These are phyloP conservation scores for Biancaea sappan DNA, from an alignment of 306 rosid genomes.

Conservation along the genomic window DNA sequence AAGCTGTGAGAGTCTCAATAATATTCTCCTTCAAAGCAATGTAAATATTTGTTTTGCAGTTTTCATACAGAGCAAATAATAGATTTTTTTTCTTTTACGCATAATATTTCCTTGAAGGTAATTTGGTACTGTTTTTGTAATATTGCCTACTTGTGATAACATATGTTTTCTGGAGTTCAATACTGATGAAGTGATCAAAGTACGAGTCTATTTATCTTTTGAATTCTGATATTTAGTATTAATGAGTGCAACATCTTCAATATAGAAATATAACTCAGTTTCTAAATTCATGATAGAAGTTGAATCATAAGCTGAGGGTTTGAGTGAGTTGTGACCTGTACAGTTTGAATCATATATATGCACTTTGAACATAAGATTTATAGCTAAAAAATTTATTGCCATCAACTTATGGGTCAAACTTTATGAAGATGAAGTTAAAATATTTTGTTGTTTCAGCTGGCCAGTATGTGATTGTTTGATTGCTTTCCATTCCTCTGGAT, in stretches of 20 bases:
- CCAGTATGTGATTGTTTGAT: slow-evolving; percentile 93
- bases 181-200: slow-evolving; percentile 16
- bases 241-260: slow-evolving; percentile 10
- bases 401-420: not conserved
- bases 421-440: slow-evolving; percentile 28
- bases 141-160: slow-evolving; percentile 8
- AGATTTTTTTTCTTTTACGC: not conserved
- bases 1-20: not conserved
- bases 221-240: not conserved
- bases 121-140: not conserved
- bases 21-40: not conserved
- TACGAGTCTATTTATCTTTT: not conserved
- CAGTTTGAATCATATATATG: slow-evolving; percentile 18
- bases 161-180: not conserved
- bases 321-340: slow-evolving; percentile 17
- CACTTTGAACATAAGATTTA: slow-evolving; percentile 8
- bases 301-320: slow-evolving; percentile 5
- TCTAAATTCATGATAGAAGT: slow-evolving; percentile 5
- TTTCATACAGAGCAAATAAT: slow-evolving; percentile 9
- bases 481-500: slow-evolving; percentile 91
- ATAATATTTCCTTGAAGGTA: slow-evolving; percentile 7
- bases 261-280: slow-evolving; percentile 7
- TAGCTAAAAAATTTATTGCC: slow-evolving; percentile 10
- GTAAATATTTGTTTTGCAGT: slow-evolving; percentile 10
- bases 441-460: slow-evolving; percentile 73